These are phyloP conservation scores for Gloeopeniophorella convolvens DNA, from an alignment of 768 basidiomycete genomes.

Conservation along the genomic window DNA sequence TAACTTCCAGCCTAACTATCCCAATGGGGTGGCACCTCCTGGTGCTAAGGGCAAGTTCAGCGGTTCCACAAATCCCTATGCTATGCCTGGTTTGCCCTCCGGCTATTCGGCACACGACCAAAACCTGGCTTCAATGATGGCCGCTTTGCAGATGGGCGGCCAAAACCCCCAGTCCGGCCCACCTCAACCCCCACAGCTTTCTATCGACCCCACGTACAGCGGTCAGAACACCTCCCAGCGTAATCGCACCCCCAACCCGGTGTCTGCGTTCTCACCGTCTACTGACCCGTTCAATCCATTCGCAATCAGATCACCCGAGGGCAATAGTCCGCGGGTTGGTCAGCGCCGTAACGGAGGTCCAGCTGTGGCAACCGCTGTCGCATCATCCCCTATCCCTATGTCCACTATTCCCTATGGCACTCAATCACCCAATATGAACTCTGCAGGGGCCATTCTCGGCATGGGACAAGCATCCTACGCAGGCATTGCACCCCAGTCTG, in stretches of 20 bases:
- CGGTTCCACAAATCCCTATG: conserved; percentile 46
- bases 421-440: conserved; percentile 56
- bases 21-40: conserved; percentile 50
- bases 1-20: conserved; percentile 77
- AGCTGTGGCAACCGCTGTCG: conserved; percentile 26
- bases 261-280: conserved; percentile 44
- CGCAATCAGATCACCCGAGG: conserved; percentile 43
- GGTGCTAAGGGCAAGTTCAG: conserved; percentile 53
- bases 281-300: conserved; percentile 56
- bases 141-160: conserved; percentile 84
- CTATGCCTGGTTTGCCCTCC: conserved; percentile 69
- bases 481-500: conserved; percentile 48
- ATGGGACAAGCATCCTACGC: conserved; percentile 65
- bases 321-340: conserved; percentile 42
- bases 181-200: conserved; percentile 63
- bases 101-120: conserved; percentile 81
- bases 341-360: conserved; percentile 41
- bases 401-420: conserved; percentile 44
- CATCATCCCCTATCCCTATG: conserved; percentile 20
- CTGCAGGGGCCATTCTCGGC: conserved; percentile 49
- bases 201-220: conserved; percentile 60
- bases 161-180: conserved; percentile 79
- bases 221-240: conserved; percentile 24
- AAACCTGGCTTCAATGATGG: conserved; percentile 89
- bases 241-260: conserved; percentile 31